phyloP scores from a whole-genome alignment of 1,139 yeast species.

The Candida tetrigidarum region DNA sequence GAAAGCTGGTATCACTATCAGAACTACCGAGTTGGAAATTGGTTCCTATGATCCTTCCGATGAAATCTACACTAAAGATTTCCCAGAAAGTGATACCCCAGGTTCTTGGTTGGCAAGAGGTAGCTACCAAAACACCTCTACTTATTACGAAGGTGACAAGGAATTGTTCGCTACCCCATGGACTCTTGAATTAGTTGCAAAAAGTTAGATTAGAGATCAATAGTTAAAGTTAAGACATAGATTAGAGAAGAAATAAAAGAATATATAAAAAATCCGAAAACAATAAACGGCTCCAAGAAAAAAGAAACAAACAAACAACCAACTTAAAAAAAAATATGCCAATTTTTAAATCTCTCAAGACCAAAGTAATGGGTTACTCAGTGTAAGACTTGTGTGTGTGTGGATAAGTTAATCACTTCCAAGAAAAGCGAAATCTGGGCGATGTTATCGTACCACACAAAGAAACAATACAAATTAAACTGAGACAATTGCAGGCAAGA shows the following conservation, averaged over 20 bases:
- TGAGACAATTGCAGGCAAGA: neutral
- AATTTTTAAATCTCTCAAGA: no score
- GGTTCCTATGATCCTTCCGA: conserved; percentile 38
- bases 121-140: conserved; percentile 34
- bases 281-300: no score
- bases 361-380: no score
- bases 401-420: no score
- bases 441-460: neutral
- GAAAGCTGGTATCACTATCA: conserved; percentile 43
- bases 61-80: conserved; percentile 30
- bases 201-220: conserved; percentile 3
- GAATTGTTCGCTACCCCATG: conserved; percentile 34
- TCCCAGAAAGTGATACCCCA: conserved; percentile 45
- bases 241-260: neutral
- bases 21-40: conserved; percentile 33
- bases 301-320: no score
- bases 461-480: no score
- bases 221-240: no score
- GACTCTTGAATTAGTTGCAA: conserved; percentile 24
- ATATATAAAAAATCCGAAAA: no score
- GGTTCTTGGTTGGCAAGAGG: conserved; percentile 48
- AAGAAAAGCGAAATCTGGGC: no score
- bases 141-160: conserved; percentile 38
- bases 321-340: no score
- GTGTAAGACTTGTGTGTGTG: no score